Conservation (phyloP, 1,284 basidiomycete genomes). For the Papiliotrema terrestris region DNA sequence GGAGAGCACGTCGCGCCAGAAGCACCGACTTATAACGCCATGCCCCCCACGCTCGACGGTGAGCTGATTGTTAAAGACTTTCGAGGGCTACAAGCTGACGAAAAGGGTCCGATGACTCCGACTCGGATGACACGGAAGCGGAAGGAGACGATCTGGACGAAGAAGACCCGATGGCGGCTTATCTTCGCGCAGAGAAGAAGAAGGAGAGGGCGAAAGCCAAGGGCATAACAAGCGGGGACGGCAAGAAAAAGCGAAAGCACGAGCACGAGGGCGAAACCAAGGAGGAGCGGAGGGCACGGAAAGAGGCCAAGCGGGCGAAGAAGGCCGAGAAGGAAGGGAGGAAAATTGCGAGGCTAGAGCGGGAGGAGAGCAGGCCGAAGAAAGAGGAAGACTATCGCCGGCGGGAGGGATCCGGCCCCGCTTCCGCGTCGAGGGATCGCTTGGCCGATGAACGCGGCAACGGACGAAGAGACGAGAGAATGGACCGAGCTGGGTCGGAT, state of each 20-base stretch:
- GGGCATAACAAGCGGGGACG: slow-evolving; percentile 45
- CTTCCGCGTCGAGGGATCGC: too few relatives aligned
- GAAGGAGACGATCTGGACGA: slow-evolving; percentile 75
- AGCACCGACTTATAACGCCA: slow-evolving; percentile 78
- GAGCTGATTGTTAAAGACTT: slow-evolving; percentile 25
- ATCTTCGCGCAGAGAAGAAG: slow-evolving; percentile 54
- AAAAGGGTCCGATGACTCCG: slow-evolving; percentile 25
- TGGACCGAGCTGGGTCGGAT: too few relatives aligned
- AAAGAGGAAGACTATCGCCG: too few relatives aligned
- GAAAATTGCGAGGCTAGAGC: background rate
- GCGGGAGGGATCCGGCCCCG: too few relatives aligned
- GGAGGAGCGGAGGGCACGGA: slow-evolving; percentile 60
- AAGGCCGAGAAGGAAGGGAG: slow-evolving; percentile 30
- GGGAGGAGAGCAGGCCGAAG: background rate
- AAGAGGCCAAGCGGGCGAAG: slow-evolving; percentile 51
- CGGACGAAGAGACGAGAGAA: too few relatives aligned
- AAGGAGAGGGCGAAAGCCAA: slow-evolving; percentile 54
- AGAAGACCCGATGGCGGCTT: slow-evolving; percentile 97
- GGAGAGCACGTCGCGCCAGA: slow-evolving; percentile 87
- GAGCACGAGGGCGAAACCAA: slow-evolving; percentile 69
- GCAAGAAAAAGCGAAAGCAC: slow-evolving; percentile 54
- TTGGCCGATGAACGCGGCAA: too few relatives aligned
- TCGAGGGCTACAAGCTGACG: background rate
- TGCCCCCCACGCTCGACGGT: slow-evolving; percentile 68
- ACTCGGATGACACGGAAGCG: slow-evolving; percentile 57